Evolutionary conservation across 805 yeast species (phyloP).

Genomic region (Wickerhamiella qilinensis): DNA sequence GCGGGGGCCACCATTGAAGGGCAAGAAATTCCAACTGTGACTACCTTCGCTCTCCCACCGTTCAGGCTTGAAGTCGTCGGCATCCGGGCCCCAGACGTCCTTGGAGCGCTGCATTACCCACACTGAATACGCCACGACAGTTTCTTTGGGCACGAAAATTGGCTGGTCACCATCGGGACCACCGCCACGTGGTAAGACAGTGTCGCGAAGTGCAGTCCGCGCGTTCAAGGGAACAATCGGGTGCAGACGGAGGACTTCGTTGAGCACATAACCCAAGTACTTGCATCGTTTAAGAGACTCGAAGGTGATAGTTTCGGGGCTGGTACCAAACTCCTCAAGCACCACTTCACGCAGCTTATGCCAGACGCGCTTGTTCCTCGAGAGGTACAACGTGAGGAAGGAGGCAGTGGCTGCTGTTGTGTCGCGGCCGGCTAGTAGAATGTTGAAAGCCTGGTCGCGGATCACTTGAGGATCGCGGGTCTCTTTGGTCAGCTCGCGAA

Average conservation of each 20-base stretch:
- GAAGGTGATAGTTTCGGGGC: conserved; percentile 20
- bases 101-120: conserved; percentile 26
- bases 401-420: conserved; percentile 33
- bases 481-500: conserved; percentile 29
- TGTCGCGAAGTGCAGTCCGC: conserved; percentile 27
- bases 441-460: conserved; percentile 30
- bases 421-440: conserved; percentile 32
- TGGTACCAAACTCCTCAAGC: conserved; percentile 10
- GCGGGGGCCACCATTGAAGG: conserved; percentile 41
- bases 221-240: conserved; percentile 33
- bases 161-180: conserved; percentile 25
- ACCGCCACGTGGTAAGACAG: conserved; percentile 34
- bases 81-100: conserved; percentile 27
- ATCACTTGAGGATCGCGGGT: conserved; percentile 27
- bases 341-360: conserved; percentile 20
- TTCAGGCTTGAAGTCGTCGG: conserved; percentile 27
- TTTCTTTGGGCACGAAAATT: conserved; percentile 25
- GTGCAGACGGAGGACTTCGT: conserved; percentile 30
- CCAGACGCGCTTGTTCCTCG: conserved; percentile 26
- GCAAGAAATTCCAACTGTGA: conserved; percentile 33
- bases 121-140: conserved; percentile 23
- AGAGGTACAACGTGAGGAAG: conserved; percentile 24
- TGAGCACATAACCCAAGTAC: conserved; percentile 28
- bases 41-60: conserved; percentile 14
- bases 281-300: conserved; percentile 29